phyloP scores from a whole-genome alignment of 2,329 filamentous ascomycete species.

The Arthrinium puccinioides region DNA sequence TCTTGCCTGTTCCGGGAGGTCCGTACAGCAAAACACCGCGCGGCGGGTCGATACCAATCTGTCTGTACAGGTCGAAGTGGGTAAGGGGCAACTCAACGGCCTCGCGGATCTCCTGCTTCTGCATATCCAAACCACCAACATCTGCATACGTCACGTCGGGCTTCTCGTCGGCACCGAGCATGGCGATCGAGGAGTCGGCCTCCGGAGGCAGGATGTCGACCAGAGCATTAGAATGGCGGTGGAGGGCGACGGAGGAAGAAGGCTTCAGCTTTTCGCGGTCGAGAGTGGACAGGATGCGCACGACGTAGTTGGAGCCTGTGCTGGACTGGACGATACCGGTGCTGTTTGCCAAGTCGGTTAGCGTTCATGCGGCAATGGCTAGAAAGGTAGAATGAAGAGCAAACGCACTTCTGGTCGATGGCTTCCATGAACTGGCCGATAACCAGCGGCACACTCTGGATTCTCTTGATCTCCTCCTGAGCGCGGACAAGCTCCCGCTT shows the following conservation, averaged over 20 bases:
- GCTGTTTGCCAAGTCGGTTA: slow-evolving; percentile 35
- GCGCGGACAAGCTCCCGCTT: slow-evolving; percentile 96
- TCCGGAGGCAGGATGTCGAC: slow-evolving; percentile 98
- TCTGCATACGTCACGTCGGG: slow-evolving; percentile 97
- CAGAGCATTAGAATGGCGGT: slow-evolving; percentile 95
- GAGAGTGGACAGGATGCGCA: slow-evolving; percentile 94
- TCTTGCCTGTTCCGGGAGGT: slow-evolving; percentile 84
- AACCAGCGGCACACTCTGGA: slow-evolving; percentile 94
- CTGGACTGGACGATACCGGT: slow-evolving; percentile 98
- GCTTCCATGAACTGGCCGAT: slow-evolving; percentile 99
- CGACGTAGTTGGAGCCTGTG: slow-evolving; percentile 97
- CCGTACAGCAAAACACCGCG: slow-evolving; percentile 95
- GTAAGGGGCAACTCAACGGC: slow-evolving; percentile 94
- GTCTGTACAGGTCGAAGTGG: slow-evolving; percentile 97
- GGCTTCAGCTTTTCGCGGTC: slow-evolving; percentile 98
- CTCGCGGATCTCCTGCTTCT: slow-evolving; percentile 98
- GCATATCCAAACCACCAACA: slow-evolving; percentile 97
- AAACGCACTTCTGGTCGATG: slow-evolving; percentile 89
- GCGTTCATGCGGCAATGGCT: neutral
- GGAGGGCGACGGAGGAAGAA: slow-evolving; percentile 92
- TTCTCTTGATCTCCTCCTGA: slow-evolving; percentile 98
- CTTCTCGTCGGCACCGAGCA: slow-evolving; percentile 95
- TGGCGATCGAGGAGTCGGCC: slow-evolving; percentile 96
- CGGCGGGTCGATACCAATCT: slow-evolving; percentile 97
- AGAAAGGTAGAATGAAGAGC: slow-evolving; percentile 6